Evolutionary conservation across 805 yeast species (phyloP).

Genomic region (Candida sonorensis): DNA sequence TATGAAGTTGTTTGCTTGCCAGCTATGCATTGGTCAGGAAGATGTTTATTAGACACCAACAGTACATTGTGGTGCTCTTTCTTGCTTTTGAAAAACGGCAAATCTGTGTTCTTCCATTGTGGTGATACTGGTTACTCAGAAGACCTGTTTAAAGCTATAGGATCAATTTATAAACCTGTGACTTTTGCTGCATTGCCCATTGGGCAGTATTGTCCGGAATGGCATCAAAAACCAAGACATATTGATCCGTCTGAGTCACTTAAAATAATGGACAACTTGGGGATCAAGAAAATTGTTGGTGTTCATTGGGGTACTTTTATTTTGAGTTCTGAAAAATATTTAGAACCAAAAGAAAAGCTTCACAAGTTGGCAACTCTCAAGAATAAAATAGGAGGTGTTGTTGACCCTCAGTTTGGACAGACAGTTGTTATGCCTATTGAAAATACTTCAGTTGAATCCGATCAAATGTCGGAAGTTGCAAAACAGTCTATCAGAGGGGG

Average conservation of each 20-base stretch:
- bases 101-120: constrained; percentile 78
- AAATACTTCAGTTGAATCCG: too few species aligned
- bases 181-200: constrained; percentile 76
- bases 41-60: constrained; percentile 75
- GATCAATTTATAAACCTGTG: constrained; percentile 56
- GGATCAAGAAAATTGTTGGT: constrained; percentile 63
- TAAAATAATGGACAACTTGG: constrained; percentile 55
- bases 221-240: constrained; percentile 92
- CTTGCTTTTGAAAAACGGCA: constrained; percentile 55
- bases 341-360: constrained; percentile 70
- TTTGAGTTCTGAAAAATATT: constrained; percentile 76
- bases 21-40: constrained; percentile 96
- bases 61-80: constrained; percentile 86
- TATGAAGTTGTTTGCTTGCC: constrained; percentile 87
- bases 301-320: constrained; percentile 97
- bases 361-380: constrained; percentile 40
- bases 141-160: constrained; percentile 64
- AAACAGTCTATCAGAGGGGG: constrained; percentile 14
- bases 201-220: constrained; percentile 91
- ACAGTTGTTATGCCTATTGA: constrained; percentile 49
- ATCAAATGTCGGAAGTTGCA: too few species aligned
- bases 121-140: constrained; percentile 92
- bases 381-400: constrained; percentile 32
- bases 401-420: constrained; percentile 71
- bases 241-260: constrained; percentile 75